These are phyloP conservation scores for Halophytophthora polymorphica DNA, from an alignment of 352 stramenopile species.

Conservation along the genomic window DNA sequence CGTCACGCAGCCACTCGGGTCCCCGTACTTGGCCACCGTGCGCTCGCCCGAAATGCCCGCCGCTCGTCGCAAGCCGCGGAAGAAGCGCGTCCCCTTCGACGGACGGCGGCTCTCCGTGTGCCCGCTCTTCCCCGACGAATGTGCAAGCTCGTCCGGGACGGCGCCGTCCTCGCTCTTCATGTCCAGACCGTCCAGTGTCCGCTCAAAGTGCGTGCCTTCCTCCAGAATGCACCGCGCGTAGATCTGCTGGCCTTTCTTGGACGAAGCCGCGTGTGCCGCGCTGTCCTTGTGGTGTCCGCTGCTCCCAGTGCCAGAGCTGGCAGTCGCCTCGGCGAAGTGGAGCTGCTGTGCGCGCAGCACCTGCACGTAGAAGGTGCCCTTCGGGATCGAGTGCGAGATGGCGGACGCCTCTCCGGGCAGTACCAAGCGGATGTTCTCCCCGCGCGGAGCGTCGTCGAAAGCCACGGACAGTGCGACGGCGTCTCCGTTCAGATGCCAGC, in stretches of 20 bases:
- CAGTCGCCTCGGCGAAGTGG: conserved; percentile 30
- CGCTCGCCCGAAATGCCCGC: conserved; percentile 72
- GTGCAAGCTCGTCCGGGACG: conserved; percentile 22
- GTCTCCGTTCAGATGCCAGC: conserved; percentile 83
- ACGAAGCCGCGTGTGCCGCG: conserved; percentile 4
- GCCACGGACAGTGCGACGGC: conserved; percentile 75
- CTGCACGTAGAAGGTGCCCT: conserved; percentile 80
- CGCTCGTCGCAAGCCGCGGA: conserved; percentile 70
- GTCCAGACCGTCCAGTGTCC: conserved; percentile 68
- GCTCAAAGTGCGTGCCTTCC: conserved; percentile 73
- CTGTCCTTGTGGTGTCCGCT: conserved; percentile 13
- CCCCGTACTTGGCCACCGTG: conserved; percentile 64
- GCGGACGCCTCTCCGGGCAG: conserved; percentile 70
- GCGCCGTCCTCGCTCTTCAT: conserved; percentile 25
- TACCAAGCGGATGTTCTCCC: conserved; percentile 77
- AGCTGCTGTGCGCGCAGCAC: conserved; percentile 73
- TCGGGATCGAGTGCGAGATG: conserved; percentile 70
- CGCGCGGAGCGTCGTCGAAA: conserved; percentile 62
- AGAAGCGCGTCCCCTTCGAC: conserved; percentile 63
- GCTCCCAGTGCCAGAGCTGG: conserved; percentile 4
- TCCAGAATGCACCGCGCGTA: conserved; percentile 77
- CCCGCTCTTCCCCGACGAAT: conserved; percentile 10
- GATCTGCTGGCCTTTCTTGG: conserved; percentile 55
- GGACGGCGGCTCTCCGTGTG: conserved; percentile 40
- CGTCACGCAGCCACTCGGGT: conserved; percentile 76